A percentile compares a stretch with the other conserved stretches of the same genome.
These are phyloP conservation scores for Tulasnella sp. DNA, from an alignment of 768 basidiomycete genomes.

Conservation along the genomic window DNA sequence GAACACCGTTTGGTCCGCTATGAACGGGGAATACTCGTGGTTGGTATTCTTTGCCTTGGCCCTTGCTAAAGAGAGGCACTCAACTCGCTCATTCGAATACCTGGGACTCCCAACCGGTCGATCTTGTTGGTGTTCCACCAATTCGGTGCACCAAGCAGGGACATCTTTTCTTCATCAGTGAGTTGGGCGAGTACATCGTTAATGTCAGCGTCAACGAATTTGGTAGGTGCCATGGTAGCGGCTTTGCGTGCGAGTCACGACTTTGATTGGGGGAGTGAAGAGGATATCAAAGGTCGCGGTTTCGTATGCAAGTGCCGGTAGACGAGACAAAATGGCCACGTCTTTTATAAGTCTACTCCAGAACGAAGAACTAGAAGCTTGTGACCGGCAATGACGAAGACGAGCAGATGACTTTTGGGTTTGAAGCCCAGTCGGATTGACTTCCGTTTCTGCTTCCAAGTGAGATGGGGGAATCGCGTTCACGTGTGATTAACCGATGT, in stretches of 20 bases:
- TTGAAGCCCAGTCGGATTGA: not conserved
- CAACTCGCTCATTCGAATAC: constrained; percentile 52
- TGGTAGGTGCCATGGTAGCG: not conserved
- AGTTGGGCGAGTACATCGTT: constrained; percentile 59
- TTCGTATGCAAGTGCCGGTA: not conserved
- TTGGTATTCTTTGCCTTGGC: not conserved
- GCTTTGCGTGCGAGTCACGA: not conserved
- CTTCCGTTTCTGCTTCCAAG: not conserved
- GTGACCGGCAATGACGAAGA: not conserved
- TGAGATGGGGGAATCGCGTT: not conserved
- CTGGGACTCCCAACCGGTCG: constrained; percentile 63
- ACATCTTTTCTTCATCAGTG: constrained; percentile 70
- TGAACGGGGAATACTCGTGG: constrained; percentile 56
- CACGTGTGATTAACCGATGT: not conserved
- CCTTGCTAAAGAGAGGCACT: not conserved
- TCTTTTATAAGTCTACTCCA: not conserved
- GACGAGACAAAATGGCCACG: not conserved
- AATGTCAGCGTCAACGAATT: constrained; percentile 38
- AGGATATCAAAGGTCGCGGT: not conserved
- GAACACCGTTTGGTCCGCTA: constrained; percentile 61
- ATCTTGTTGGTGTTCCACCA: constrained; percentile 72
- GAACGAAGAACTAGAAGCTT: not conserved
- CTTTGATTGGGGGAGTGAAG: not conserved
- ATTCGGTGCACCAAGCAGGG: constrained; percentile 66
- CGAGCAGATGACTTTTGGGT: not conserved